These are phyloP conservation scores for Osmozyma mogii DNA, from an alignment of 805 yeast species.

Conservation along the genomic window DNA sequence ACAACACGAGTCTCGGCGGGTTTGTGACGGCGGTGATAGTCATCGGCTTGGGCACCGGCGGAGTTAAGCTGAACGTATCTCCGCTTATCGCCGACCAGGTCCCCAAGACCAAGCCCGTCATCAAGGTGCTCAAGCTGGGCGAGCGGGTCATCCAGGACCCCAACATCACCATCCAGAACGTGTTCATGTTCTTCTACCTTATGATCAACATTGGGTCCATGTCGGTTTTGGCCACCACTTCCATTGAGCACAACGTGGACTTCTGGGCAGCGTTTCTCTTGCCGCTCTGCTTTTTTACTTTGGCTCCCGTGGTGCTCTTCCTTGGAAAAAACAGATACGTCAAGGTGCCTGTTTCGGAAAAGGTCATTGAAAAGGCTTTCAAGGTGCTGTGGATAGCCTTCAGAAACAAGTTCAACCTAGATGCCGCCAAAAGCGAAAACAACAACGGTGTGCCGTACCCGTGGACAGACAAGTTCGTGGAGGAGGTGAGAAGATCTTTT, in stretches of 20 bases:
- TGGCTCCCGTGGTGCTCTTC: constrained; percentile 43
- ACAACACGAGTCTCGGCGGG: constrained; percentile 55
- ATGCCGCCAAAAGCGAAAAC: constrained; percentile 50
- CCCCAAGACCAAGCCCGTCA: constrained; percentile 32
- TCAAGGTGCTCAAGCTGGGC: constrained; percentile 31
- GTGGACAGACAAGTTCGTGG: constrained; percentile 69
- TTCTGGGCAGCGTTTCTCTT: constrained; percentile 70
- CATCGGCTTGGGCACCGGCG: constrained; percentile 74
- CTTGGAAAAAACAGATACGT: constrained; percentile 51
- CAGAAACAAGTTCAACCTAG: constrained; percentile 41
- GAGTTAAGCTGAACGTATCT: constrained; percentile 70
- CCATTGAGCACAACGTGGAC: constrained; percentile 57
- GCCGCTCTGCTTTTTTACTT: constrained; percentile 52
- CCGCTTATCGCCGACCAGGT: constrained; percentile 58
- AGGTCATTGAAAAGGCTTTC: constrained; percentile 50
- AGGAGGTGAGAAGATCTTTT: constrained; percentile 58
- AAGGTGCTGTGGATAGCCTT: constrained; percentile 32
- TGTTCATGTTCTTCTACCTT: constrained; percentile 69
- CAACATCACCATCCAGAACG: constrained; percentile 60
- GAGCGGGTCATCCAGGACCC: constrained; percentile 48
- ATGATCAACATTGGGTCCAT: constrained; percentile 72
- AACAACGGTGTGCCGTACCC: constrained; percentile 39
- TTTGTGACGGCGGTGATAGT: constrained; percentile 46
- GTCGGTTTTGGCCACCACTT: constrained; percentile 70
- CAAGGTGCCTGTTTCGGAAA: constrained; percentile 54